Conservation (phyloP, 2,329 filamentous ascomycete genomes). For the Coniella vitis region DNA sequence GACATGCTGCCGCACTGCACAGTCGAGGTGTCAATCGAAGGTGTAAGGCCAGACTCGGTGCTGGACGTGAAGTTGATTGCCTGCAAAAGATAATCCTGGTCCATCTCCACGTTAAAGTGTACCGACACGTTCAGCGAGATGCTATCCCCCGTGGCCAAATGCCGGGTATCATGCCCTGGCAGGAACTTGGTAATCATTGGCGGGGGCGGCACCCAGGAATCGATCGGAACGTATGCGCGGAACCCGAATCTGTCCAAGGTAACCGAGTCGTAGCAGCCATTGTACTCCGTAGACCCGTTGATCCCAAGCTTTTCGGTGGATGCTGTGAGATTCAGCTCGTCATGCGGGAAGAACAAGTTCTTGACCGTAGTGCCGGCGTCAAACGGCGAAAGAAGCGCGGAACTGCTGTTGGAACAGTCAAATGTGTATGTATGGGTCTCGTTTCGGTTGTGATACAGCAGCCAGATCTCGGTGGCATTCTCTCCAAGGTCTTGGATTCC, state of each 20-base stretch:
- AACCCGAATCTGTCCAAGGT: constrained; percentile 49
- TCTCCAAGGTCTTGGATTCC: constrained; percentile 29
- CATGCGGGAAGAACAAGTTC: constrained; percentile 58
- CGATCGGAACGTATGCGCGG: constrained; percentile 50
- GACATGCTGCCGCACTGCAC: constrained; percentile 7
- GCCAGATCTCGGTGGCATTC: constrained; percentile 43
- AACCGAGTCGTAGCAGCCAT: constrained; percentile 47
- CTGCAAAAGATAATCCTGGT: constrained; percentile 44
- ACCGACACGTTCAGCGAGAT: constrained; percentile 37
- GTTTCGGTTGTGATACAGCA: constrained; percentile 45
- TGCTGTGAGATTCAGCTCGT: constrained; percentile 41
- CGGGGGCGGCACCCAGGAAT: constrained; percentile 41
- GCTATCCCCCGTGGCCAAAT: constrained; percentile 41
- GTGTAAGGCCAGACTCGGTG: constrained; percentile 29
- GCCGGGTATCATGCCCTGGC: constrained; percentile 53
- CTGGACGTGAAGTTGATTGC: constrained; percentile 45
- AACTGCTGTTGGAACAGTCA: constrained; percentile 30
- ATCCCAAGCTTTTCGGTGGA: constrained; percentile 38
- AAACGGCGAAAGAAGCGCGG: constrained; percentile 50
- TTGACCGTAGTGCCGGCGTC: constrained; percentile 47
- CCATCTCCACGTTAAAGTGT: constrained; percentile 50
- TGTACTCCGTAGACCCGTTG: constrained; percentile 37
- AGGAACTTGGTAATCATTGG: constrained; percentile 53
- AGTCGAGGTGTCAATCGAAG: constrained; percentile 5
- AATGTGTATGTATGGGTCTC: constrained; percentile 47